Conservation (phyloP, 2,329 filamentous ascomycete species). For the Botrytis hyacinthi region DNA sequence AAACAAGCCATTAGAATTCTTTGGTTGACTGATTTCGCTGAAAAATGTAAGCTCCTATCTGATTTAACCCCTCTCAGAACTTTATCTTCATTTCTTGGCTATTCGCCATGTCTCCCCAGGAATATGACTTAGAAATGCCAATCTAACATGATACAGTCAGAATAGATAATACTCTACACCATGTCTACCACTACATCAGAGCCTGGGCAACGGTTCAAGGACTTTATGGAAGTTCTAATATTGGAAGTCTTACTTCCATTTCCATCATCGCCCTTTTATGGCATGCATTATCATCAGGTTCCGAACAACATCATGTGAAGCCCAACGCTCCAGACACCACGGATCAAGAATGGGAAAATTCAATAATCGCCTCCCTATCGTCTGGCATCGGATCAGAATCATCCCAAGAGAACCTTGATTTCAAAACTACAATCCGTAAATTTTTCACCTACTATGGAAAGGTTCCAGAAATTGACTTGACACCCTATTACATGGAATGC, state of each 20-base stretch:
- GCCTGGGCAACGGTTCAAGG: slow-evolving; percentile 21
- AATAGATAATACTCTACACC: background rate
- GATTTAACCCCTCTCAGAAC: background rate
- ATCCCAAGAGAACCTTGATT: background rate
- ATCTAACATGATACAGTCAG: background rate
- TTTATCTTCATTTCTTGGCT: background rate
- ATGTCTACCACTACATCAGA: slow-evolving; percentile 20
- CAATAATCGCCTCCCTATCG: background rate
- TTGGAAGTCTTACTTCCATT: background rate
- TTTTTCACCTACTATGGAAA: background rate
- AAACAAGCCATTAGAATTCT: background rate
- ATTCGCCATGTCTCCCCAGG: no score
- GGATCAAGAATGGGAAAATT: background rate
- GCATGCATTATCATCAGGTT: background rate
- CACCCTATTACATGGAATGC: background rate
- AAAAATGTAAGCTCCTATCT: background rate
- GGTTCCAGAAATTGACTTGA: background rate
- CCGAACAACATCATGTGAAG: background rate
- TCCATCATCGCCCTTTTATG: background rate
- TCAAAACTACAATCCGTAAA: background rate
- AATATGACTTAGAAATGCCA: background rate
- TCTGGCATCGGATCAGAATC: background rate
- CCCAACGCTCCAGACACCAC: background rate
- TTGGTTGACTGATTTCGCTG: background rate
- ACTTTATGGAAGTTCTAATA: background rate